These are phyloP conservation scores for Suillus subalutaceus DNA, from an alignment of 768 basidiomycete genomes.

Conservation along the genomic window DNA sequence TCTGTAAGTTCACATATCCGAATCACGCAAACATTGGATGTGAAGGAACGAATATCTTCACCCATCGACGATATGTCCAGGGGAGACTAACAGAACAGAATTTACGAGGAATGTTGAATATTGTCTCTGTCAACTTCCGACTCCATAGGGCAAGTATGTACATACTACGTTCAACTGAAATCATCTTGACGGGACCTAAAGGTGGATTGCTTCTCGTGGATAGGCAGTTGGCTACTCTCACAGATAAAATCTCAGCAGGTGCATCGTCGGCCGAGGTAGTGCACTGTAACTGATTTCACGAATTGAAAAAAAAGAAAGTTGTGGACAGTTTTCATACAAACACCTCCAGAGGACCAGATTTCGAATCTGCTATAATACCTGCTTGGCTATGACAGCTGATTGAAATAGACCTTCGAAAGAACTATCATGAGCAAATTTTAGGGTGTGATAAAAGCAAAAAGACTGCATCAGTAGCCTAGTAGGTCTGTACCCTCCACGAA, in stretches of 20 bases:
- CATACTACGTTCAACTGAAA: background rate
- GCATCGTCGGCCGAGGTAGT: background rate
- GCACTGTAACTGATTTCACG: background rate
- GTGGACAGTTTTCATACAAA: too few species aligned
- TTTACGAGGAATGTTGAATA: background rate
- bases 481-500: background rate
- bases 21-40: background rate
- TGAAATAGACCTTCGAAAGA: background rate
- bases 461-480: too few species aligned
- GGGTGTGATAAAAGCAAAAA: background rate
- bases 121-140: background rate
- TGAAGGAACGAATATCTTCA: background rate
- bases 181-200: background rate
- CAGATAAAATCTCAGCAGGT: background rate
- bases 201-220: background rate
- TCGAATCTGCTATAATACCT: background rate
- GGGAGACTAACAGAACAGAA: background rate
- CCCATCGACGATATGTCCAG: background rate
- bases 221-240: background rate
- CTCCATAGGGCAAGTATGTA: background rate
- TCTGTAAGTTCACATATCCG: background rate
- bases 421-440: background rate
- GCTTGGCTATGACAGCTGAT: background rate
- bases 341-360: background rate
- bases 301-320: background rate